Percentiles rank a stretch among this genome's conserved stretches.
Conservation (phyloP, 177 flowering plant genomes). For the Vitis hybrid region DNA sequence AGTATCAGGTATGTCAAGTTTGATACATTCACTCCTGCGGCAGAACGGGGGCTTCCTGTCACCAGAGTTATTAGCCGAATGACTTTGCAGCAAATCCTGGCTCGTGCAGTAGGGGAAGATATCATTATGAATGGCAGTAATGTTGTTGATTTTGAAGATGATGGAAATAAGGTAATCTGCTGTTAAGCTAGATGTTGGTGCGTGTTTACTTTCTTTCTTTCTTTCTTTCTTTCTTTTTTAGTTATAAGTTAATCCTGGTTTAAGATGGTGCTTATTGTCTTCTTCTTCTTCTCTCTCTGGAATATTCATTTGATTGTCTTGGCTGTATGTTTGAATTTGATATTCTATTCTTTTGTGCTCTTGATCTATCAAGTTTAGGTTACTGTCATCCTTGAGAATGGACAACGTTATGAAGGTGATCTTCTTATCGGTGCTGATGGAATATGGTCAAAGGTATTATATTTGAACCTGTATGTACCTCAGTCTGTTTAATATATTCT, state of each 20-base stretch:
- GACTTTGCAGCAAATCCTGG: conserved; percentile 87
- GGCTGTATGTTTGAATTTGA: background rate
- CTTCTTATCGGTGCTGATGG: conserved; percentile 97
- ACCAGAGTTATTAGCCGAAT: conserved; percentile 90
- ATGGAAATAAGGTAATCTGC: conserved; percentile 69
- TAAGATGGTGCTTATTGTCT: background rate
- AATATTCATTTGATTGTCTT: background rate
- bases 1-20: conserved; percentile 84
- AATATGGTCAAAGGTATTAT: conserved; percentile 88
- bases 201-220: background rate
- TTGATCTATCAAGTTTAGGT: conserved; percentile 43
- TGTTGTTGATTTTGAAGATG: conserved; percentile 76
- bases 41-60: conserved; percentile 88
- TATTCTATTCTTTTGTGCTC: conserved; percentile 1
- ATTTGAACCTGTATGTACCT: too few relatives aligned
- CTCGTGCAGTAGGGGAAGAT: conserved; percentile 82
- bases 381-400: conserved; percentile 78
- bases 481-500: background rate
- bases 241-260: background rate
- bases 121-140: conserved; percentile 71
- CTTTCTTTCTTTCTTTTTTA: background rate
- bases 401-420: conserved; percentile 81
- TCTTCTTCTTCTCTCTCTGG: background rate
- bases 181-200: background rate
- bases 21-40: conserved; percentile 99